Percentiles rank a stretch among this genome's conserved stretches.
Evolutionary conservation across 2,329 filamentous ascomycete genomes (phyloP).

Genomic region (Alternaria metachromatica): DNA sequence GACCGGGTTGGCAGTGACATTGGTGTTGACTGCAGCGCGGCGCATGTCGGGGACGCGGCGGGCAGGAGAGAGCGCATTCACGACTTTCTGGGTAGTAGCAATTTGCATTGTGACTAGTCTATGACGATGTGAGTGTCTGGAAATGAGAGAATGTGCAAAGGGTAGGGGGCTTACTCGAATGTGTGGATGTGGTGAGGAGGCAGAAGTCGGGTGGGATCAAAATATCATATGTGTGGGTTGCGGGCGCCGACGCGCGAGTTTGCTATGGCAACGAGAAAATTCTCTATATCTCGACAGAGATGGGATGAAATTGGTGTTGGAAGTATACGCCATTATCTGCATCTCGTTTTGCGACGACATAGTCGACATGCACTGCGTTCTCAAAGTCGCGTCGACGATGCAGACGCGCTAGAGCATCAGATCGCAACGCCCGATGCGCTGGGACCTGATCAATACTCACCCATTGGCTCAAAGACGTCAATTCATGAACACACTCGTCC

Average conservation of each 20-base stretch:
- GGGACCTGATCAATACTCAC: neutral
- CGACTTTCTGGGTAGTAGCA: neutral
- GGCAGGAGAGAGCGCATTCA: neutral
- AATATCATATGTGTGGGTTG: neutral
- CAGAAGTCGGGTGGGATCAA: neutral
- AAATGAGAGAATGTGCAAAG: neutral
- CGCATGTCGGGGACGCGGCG: constrained; percentile 5
- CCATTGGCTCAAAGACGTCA: neutral
- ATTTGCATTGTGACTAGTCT: neutral
- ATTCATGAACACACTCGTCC: neutral
- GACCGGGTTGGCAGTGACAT: constrained; percentile 1
- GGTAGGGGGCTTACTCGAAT: neutral
- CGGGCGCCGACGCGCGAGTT: neutral
- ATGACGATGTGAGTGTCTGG: neutral
- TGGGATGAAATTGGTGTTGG: neutral
- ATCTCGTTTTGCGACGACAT: neutral
- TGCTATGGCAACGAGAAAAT: neutral
- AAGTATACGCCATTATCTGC: neutral
- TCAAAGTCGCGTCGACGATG: neutral
- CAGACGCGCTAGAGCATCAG: neutral
- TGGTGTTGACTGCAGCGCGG: constrained; percentile 1
- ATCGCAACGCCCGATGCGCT: neutral
- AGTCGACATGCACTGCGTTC: neutral
- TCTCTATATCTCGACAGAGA: neutral
- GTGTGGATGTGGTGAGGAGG: neutral